Evolutionary conservation across 345 rosid species (phyloP).

Genomic region (Bruguiera sexangula): DNA sequence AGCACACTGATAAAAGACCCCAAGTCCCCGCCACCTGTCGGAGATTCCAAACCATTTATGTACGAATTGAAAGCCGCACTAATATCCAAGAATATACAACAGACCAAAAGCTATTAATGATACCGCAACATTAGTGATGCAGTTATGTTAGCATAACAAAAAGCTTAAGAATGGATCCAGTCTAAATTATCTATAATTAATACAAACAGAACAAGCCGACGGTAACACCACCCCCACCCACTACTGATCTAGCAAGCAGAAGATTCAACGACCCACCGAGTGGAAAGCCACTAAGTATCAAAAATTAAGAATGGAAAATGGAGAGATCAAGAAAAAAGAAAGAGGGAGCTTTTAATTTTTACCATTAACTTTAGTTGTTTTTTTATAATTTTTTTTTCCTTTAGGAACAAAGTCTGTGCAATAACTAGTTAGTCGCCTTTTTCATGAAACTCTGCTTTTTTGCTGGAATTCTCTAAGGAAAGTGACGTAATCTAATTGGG

Average conservation of each 20-base stretch:
- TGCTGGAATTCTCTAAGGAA: neutral
- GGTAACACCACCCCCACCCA: no score
- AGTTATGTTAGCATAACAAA: no score
- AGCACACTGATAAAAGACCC: neutral
- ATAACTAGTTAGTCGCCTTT: neutral
- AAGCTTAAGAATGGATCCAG: no score
- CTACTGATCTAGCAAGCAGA: no score
- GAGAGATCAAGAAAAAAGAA: neutral
- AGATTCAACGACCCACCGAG: slow-evolving; percentile 6
- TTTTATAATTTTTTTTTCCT: no score
- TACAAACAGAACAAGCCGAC: no score
- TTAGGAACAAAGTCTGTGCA: neutral
- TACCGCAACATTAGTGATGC: no score
- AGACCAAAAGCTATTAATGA: no score
- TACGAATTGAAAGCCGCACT: neutral
- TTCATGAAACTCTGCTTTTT: neutral
- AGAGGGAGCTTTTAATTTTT: slow-evolving; percentile 2
- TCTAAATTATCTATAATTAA: no score
- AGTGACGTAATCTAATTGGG: slow-evolving; percentile 9
- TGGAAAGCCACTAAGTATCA: slow-evolving; percentile 18
- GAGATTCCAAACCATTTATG: neutral
- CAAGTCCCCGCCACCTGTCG: neutral
- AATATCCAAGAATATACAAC: no score
- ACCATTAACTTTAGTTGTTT: neutral
- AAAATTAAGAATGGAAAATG: neutral